Percentiles rank a stretch among this genome's conserved stretches.
Conservation (phyloP, 2,329 filamentous ascomycete species). For the Aspergillus brunneoviolaceus region DNA sequence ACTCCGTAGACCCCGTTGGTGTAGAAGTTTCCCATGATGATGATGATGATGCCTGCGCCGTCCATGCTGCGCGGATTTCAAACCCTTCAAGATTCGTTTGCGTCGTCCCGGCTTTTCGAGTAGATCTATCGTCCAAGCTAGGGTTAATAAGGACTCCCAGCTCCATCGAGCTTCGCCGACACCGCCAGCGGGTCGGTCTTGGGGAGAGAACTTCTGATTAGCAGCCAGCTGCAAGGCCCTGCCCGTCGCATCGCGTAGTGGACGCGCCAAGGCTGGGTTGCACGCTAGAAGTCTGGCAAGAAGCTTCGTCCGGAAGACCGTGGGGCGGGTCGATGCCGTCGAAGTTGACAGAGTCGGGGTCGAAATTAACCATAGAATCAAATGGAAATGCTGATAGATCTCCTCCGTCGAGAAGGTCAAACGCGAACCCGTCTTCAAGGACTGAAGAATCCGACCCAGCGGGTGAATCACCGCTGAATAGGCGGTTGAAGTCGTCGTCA, state of each 20-base stretch:
- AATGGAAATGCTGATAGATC: conserved; percentile 52
- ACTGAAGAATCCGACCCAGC: conserved; percentile 71
- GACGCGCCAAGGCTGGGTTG: conserved; percentile 56
- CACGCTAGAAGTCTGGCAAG: conserved; percentile 52
- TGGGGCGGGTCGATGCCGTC: conserved; percentile 46
- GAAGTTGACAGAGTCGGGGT: conserved; percentile 50
- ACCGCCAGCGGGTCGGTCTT: conserved; percentile 35
- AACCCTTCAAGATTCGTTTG: conserved; percentile 28
- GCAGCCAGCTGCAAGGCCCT: conserved; percentile 53
- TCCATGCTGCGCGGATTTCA: conserved; percentile 30
- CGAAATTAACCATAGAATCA: conserved; percentile 57
- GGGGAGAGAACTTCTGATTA: conserved; percentile 41
- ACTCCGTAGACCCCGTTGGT: conserved; percentile 38
- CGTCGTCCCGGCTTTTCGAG: conserved; percentile 39
- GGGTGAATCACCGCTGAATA: conserved; percentile 64
- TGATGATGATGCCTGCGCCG: conserved; percentile 29
- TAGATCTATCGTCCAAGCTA: conserved; percentile 47
- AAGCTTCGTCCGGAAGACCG: conserved; percentile 51
- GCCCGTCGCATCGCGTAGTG: conserved; percentile 54
- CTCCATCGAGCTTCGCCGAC: conserved; percentile 32
- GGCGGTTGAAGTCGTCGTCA: conserved; percentile 64
- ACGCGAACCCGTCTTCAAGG: conserved; percentile 73
- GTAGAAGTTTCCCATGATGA: conserved; percentile 32
- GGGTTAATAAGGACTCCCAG: conserved; percentile 49
- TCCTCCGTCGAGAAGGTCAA: conserved; percentile 62